phyloP scores from a whole-genome alignment of 2,329 filamentous ascomycete genomes.

The Aureobasidium sp. region DNA sequence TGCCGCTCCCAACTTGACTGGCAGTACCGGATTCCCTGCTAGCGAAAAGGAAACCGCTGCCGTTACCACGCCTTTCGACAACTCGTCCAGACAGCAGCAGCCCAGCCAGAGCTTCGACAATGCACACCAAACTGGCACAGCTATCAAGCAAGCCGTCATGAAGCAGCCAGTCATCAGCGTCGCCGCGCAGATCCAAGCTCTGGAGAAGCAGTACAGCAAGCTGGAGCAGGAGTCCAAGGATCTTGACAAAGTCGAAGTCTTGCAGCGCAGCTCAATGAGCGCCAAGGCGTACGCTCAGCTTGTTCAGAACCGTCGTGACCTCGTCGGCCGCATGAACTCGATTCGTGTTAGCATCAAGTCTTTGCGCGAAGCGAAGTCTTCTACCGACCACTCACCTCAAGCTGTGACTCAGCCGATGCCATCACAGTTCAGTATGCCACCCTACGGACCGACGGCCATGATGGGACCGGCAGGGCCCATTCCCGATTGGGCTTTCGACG shows the following conservation, averaged over 20 bases:
- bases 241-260: slow-evolving; percentile 33
- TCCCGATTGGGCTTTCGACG: slow-evolving; percentile 13
- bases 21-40: slow-evolving; percentile 20
- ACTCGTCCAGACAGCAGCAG: background rate
- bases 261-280: slow-evolving; percentile 29
- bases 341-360: slow-evolving; percentile 30
- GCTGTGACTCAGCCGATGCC: background rate
- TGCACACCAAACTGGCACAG: slow-evolving; percentile 5
- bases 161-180: slow-evolving; percentile 22
- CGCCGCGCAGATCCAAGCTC: slow-evolving; percentile 27
- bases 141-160: slow-evolving; percentile 3
- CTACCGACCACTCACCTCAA: background rate
- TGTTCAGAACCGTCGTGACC: slow-evolving; percentile 27
- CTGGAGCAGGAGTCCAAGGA: slow-evolving; percentile 30
- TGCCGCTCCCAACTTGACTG: slow-evolving; percentile 29
- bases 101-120: background rate
- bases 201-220: slow-evolving; percentile 32
- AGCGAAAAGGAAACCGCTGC: slow-evolving; percentile 17
- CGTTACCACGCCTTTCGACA: slow-evolving; percentile 15
- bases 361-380: slow-evolving; percentile 22
- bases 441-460: slow-evolving; percentile 2
- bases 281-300: slow-evolving; percentile 27
- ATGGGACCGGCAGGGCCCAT: slow-evolving; percentile 2
- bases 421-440: slow-evolving; percentile 13
- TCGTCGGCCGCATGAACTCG: slow-evolving; percentile 28